Evolutionary conservation across 2,329 filamentous ascomycete genomes (phyloP).

Genomic region (Aspergillus carbonarius): DNA sequence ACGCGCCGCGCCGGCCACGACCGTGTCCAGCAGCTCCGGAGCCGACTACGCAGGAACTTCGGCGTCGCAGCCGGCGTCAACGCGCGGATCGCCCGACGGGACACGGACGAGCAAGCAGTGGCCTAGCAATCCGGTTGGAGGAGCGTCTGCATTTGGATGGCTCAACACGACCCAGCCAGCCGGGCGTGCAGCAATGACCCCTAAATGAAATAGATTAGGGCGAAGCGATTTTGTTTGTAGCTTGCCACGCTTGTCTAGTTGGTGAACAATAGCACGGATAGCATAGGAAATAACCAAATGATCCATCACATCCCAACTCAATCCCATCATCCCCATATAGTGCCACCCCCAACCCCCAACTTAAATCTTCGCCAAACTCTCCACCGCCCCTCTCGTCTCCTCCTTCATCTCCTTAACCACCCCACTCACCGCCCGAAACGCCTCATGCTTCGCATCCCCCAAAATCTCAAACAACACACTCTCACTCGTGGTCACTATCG

Average conservation of each 20-base stretch:
- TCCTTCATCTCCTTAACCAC: conserved; percentile 75
- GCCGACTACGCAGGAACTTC: conserved; percentile 14
- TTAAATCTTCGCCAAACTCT: conserved; percentile 63
- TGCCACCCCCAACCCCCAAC: too few relatives aligned
- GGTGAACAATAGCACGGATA: neutral
- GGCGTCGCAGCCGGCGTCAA: conserved; percentile 17
- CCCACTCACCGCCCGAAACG: conserved; percentile 69
- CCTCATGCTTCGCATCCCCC: conserved; percentile 71
- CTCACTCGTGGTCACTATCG: conserved; percentile 81
- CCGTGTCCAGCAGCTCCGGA: conserved; percentile 14
- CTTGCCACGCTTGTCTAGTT: neutral
- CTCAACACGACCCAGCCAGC: conserved; percentile 57
- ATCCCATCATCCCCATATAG: neutral
- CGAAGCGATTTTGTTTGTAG: neutral
- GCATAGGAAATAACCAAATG: neutral
- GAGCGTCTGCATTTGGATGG: conserved; percentile 93
- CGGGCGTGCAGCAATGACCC: conserved; percentile 14
- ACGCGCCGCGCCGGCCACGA: conserved; percentile 31
- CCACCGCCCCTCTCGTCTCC: conserved; percentile 68
- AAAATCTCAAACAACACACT: conserved; percentile 86
- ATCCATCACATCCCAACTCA: neutral
- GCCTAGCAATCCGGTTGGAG: conserved; percentile 78
- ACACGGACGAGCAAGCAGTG: conserved; percentile 49
- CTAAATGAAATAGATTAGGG: conserved; percentile 28
- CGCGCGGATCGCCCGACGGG: conserved; percentile 28